Conservation (phyloP, 805 yeast genomes). For the Lipomyces sp. region DNA sequence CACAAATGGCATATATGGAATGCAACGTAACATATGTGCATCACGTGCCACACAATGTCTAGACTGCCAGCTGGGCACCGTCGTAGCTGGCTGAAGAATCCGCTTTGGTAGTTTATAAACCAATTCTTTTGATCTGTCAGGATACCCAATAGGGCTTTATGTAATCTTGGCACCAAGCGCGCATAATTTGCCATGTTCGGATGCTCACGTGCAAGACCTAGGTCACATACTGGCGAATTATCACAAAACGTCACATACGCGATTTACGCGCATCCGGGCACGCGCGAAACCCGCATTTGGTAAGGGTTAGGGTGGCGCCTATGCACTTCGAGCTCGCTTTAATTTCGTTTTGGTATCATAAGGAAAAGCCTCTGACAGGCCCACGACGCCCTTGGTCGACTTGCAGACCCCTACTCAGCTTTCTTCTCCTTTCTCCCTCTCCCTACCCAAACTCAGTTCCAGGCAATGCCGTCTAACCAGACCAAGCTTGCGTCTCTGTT, state of each 20-base stretch:
- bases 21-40: neutral
- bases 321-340: neutral
- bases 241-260: neutral
- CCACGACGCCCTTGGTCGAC: neutral
- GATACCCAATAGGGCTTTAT: too few relatives aligned
- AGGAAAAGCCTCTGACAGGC: too few relatives aligned
- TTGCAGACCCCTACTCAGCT: neutral
- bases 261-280: neutral
- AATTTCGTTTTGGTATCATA: neutral
- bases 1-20: neutral
- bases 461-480: conserved; percentile 30
- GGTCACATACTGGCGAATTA: neutral
- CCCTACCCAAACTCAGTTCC: neutral
- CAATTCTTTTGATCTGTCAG: too few relatives aligned
- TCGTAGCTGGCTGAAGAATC: too few relatives aligned
- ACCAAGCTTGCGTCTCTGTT: conserved; percentile 34
- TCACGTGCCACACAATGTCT: neutral
- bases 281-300: neutral
- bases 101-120: too few relatives aligned
- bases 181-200: too few relatives aligned
- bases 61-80: too few relatives aligned
- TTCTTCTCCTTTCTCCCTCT: neutral
- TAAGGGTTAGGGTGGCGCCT: neutral
- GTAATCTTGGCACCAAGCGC: too few relatives aligned
- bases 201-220: neutral